Conservation (phyloP, 306 rosid genomes). For the Prunus mongolica region DNA sequence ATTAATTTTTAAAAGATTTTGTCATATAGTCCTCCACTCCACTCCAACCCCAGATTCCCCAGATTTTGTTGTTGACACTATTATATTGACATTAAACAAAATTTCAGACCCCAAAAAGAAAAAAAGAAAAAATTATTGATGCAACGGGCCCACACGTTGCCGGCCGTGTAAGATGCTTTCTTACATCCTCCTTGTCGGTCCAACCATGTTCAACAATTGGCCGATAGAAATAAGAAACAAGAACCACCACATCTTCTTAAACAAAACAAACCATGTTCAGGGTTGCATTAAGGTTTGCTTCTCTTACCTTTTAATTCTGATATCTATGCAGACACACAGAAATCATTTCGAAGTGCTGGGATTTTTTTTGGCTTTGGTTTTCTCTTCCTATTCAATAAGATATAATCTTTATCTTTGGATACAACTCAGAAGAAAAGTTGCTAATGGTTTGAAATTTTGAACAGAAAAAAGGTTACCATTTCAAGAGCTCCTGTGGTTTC, state of each 20-base stretch:
- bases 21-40: too few species aligned
- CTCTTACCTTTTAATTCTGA: not conserved
- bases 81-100: too few species aligned
- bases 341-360: not conserved
- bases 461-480: conserved; percentile 27
- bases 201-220: too few species aligned
- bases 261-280: not conserved
- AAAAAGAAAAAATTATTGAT: too few species aligned
- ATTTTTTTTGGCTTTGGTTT: not conserved
- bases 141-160: too few species aligned
- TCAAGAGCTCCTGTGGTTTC: conserved; percentile 32
- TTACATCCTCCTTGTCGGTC: too few species aligned
- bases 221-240: not conserved
- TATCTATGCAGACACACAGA: not conserved
- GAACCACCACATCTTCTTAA: not conserved
- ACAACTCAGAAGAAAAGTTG: not conserved
- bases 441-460: conserved; percentile 18
- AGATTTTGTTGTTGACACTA: too few species aligned
- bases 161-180: too few species aligned
- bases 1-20: too few species aligned
- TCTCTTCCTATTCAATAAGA: not conserved
- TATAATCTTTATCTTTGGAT: not conserved
- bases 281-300: conserved; percentile 13
- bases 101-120: too few species aligned
- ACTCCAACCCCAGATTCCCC: too few species aligned